Conservation (phyloP, 192 early-diverging fungal species). For the Mortierella hygrophila region DNA sequence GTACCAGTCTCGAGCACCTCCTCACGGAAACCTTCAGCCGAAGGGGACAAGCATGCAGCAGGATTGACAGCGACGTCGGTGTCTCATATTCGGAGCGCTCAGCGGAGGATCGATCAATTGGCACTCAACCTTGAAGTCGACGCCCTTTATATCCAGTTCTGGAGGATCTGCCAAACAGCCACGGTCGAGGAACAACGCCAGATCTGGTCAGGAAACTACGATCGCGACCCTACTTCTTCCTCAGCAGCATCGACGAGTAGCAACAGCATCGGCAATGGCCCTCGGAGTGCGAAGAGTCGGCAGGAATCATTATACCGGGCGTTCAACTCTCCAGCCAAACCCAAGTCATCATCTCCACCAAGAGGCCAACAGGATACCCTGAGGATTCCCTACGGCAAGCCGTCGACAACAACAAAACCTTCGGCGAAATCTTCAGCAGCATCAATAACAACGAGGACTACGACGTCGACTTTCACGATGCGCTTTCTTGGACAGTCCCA, state of each 20-base stretch:
- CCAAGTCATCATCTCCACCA: conserved; percentile 12
- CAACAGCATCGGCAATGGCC: background rate
- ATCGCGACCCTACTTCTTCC: background rate
- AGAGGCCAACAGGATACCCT: background rate
- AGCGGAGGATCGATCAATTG: conserved; percentile 22
- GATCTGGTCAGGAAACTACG: conserved; percentile 26
- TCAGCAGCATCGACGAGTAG: background rate
- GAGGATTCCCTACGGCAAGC: background rate
- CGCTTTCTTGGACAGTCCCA: conserved; percentile 22
- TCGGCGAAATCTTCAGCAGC: background rate
- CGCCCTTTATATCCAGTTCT: conserved; percentile 38
- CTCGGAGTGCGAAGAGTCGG: background rate
- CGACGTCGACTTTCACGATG: background rate
- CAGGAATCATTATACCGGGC: conserved; percentile 30
- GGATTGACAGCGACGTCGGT: background rate
- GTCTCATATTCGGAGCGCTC: background rate
- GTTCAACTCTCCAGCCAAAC: conserved; percentile 19
- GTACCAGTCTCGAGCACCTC: background rate
- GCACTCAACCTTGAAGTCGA: conserved; percentile 23
- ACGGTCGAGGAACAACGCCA: conserved; percentile 20
- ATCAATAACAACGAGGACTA: background rate
- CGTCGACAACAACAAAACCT: background rate
- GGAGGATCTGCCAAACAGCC: conserved; percentile 33
- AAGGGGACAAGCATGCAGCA: background rate
- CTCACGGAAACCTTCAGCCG: background rate